A percentile compares a stretch with the other conserved stretches of the same genome.
phyloP scores from a whole-genome alignment of 2,329 filamentous ascomycete species.

The Colletotrichum sidae region DNA sequence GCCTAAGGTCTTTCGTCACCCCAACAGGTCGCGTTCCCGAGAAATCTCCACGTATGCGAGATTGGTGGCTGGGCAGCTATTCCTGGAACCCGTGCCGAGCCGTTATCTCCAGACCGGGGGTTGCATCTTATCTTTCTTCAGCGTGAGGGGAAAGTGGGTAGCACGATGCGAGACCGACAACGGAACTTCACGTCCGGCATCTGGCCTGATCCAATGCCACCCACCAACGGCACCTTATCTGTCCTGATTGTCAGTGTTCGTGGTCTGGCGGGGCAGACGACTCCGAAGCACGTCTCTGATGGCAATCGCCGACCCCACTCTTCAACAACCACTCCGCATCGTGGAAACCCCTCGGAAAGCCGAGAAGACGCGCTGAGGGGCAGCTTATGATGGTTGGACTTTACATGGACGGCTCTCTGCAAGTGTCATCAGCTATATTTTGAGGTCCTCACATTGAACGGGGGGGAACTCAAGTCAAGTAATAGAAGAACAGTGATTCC shows the following conservation, averaged over 20 bases:
- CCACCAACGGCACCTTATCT: constrained; percentile 8
- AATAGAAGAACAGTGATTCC: background rate
- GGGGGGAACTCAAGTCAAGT: background rate
- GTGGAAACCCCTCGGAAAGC: constrained; percentile 7
- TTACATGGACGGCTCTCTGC: background rate
- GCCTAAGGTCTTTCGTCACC: too few relatives aligned
- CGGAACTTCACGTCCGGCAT: constrained; percentile 5
- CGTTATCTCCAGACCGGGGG: constrained; percentile 10
- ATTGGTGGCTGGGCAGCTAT: background rate
- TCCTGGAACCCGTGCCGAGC: background rate
- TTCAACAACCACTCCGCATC: background rate
- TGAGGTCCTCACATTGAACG: constrained; percentile 1
- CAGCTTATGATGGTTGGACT: background rate
- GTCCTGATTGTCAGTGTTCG: background rate
- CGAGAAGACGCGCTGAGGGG: constrained; percentile 12
- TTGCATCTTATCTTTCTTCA: constrained; percentile 10
- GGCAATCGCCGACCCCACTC: constrained; percentile 30
- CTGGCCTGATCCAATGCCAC: background rate
- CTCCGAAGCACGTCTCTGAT: background rate
- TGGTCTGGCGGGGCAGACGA: background rate
- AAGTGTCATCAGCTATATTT: constrained; percentile 10
- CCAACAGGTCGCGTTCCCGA: too few relatives aligned
- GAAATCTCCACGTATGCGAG: background rate
- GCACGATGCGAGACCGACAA: constrained; percentile 4
- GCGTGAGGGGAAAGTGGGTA: constrained; percentile 31